Percentiles rank a stretch among this genome's conserved stretches.
Evolutionary conservation across 768 basidiomycete species (phyloP).

Genomic region (Leccinellum albellum): DNA sequence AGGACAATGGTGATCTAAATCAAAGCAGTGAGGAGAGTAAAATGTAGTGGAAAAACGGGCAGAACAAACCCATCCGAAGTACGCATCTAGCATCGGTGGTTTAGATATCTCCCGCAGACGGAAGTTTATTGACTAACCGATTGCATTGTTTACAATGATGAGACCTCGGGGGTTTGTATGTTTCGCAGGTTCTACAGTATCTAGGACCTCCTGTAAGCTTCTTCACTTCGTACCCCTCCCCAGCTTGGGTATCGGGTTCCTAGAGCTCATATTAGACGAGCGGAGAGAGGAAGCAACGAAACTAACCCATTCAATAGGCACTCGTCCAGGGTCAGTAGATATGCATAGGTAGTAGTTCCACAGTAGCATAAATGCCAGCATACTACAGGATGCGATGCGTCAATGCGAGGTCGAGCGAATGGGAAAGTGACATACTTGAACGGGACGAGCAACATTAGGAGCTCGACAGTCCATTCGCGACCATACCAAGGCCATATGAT

Average conservation of each 20-base stretch:
- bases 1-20: slow-evolving; percentile 82
- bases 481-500: slow-evolving; percentile 95
- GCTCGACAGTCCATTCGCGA: slow-evolving; percentile 63
- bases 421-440: slow-evolving; percentile 71
- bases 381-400: slow-evolving; percentile 37
- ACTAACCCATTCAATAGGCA: slow-evolving; percentile 76
- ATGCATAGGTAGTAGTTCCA: slow-evolving; percentile 91
- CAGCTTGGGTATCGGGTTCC: slow-evolving; percentile 66
- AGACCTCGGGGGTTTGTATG: slow-evolving; percentile 82
- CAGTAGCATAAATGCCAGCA: slow-evolving; percentile 70
- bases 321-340: slow-evolving; percentile 76
- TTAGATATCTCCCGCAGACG: neutral
- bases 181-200: slow-evolving; percentile 82
- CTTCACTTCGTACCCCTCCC: slow-evolving; percentile 87
- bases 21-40: slow-evolving; percentile 4
- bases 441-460: slow-evolving; percentile 72
- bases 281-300: neutral
- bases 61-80: slow-evolving; percentile 76
- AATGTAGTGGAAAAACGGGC: neutral
- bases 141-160: slow-evolving; percentile 93
- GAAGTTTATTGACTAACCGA: slow-evolving; percentile 44
- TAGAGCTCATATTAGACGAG: slow-evolving; percentile 10
- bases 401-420: slow-evolving; percentile 5
- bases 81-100: slow-evolving; percentile 53
- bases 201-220: slow-evolving; percentile 78